phyloP scores from a whole-genome alignment of 1,284 basidiomycete genomes.

The Papiliotrema fonsecae region DNA sequence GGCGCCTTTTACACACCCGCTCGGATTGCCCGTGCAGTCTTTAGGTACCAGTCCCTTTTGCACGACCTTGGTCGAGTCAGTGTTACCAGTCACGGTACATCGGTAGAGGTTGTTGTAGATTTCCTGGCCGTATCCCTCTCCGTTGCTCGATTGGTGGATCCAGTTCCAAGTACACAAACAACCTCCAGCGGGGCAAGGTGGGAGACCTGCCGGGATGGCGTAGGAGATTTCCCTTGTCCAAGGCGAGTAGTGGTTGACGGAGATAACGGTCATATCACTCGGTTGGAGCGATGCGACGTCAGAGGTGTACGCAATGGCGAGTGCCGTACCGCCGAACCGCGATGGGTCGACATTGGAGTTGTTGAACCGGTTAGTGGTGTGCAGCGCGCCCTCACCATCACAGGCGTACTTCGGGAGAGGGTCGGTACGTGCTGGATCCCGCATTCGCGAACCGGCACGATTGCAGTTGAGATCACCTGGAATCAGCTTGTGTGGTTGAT shows the following conservation, averaged over 20 bases:
- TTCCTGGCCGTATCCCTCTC: slow-evolving; percentile 18
- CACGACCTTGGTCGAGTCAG: slow-evolving; percentile 51
- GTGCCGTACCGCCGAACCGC: slow-evolving; percentile 57
- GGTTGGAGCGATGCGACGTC: slow-evolving; percentile 57
- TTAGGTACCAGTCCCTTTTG: slow-evolving; percentile 47
- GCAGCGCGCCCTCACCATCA: slow-evolving; percentile 26
- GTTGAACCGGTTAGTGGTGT: slow-evolving; percentile 15
- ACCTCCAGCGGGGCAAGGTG: slow-evolving; percentile 60
- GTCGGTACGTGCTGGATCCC: slow-evolving; percentile 7
- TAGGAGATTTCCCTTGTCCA: slow-evolving; percentile 62
- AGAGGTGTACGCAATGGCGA: slow-evolving; percentile 65
- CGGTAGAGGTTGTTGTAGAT: slow-evolving; percentile 68
- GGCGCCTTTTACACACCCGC: slow-evolving; percentile 33
- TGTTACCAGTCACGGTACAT: slow-evolving; percentile 58
- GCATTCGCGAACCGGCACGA: slow-evolving; percentile 6
- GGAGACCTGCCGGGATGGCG: slow-evolving; percentile 59
- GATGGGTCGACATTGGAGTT: slow-evolving; percentile 30
- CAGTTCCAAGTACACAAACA: slow-evolving; percentile 66
- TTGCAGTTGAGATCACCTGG: slow-evolving; percentile 15
- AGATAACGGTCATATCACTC: slow-evolving; percentile 66
- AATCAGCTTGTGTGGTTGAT: not conserved
- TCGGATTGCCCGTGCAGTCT: slow-evolving; percentile 29
- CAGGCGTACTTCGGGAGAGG: slow-evolving; percentile 7
- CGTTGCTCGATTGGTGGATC: slow-evolving; percentile 52
- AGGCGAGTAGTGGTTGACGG: slow-evolving; percentile 65